Conservation (phyloP, 352 stramenopile species). For the Pythium utonaiense region DNA sequence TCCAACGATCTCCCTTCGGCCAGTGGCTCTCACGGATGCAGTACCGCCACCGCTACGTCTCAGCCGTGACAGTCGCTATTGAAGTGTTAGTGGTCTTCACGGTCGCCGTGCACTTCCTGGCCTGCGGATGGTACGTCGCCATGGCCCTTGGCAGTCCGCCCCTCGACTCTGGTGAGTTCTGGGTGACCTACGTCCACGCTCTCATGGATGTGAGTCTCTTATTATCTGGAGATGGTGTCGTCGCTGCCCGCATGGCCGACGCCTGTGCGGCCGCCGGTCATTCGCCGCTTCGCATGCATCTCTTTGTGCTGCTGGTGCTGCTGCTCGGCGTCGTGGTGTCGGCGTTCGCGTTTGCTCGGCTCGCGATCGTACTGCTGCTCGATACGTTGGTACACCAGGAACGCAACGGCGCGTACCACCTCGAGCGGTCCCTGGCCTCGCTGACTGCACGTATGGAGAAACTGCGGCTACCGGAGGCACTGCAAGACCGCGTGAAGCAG, state of each 20-base stretch:
- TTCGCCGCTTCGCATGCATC: not conserved
- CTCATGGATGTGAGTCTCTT: conserved; percentile 9
- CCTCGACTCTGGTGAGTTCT: not conserved
- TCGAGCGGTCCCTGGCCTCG: not conserved
- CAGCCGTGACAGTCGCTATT: not conserved
- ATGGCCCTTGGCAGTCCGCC: not conserved
- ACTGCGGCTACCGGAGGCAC: conserved; percentile 17
- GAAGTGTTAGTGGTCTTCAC: not conserved
- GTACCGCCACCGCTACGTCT: not conserved
- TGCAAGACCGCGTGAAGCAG: conserved; percentile 28
- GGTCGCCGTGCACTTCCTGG: conserved; percentile 5
- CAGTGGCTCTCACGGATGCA: not conserved
- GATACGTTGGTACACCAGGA: not conserved
- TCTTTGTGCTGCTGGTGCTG: not conserved
- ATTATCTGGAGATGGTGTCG: conserved; percentile 4
- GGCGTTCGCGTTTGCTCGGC: not conserved
- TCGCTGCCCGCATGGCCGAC: not conserved
- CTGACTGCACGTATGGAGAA: conserved; percentile 22
- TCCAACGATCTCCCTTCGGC: not conserved
- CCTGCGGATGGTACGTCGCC: conserved; percentile 5
- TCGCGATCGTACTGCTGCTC: conserved; percentile 1
- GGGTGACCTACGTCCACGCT: conserved; percentile 4
- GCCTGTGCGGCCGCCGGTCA: not conserved
- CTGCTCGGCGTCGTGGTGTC: conserved; percentile 5
- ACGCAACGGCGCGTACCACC: not conserved